These are phyloP conservation scores for Phyllosticta citribraziliensis DNA, from an alignment of 2,329 filamentous ascomycete species.

Conservation along the genomic window DNA sequence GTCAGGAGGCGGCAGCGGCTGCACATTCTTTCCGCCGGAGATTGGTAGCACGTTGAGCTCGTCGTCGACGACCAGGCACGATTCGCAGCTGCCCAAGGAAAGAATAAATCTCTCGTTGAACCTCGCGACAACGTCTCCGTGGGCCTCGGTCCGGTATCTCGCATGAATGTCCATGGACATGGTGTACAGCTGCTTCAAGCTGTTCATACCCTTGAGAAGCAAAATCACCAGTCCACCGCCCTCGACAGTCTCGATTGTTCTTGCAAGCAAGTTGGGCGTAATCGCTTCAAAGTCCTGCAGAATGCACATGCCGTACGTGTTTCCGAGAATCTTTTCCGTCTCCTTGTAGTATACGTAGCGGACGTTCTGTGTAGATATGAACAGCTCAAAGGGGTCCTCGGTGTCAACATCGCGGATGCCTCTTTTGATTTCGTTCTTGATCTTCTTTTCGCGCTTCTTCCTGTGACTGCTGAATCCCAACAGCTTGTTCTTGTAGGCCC, in stretches of 20 bases:
- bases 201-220: slow-evolving; percentile 91
- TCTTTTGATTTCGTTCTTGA: slow-evolving; percentile 95
- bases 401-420: slow-evolving; percentile 86
- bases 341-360: slow-evolving; percentile 99
- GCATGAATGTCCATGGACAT: slow-evolving; percentile 97
- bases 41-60: slow-evolving; percentile 96
- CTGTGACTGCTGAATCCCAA: slow-evolving; percentile 88
- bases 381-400: slow-evolving; percentile 94
- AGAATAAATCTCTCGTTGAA: slow-evolving; percentile 98
- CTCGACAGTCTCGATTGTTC: slow-evolving; percentile 95
- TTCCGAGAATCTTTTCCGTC: slow-evolving; percentile 95
- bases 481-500: slow-evolving; percentile 98
- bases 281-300: slow-evolving; percentile 96
- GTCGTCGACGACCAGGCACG: slow-evolving; percentile 92
- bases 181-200: slow-evolving; percentile 93
- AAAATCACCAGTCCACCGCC: slow-evolving; percentile 86
- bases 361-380: slow-evolving; percentile 92
- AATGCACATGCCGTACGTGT: slow-evolving; percentile 98
- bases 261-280: slow-evolving; percentile 90
- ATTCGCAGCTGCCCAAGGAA: slow-evolving; percentile 88
- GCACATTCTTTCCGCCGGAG: slow-evolving; percentile 85
- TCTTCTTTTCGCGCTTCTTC: slow-evolving; percentile 96
- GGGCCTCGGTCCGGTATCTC: slow-evolving; percentile 89
- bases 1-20: slow-evolving; percentile 67
- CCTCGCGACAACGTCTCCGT: slow-evolving; percentile 84